Evolutionary conservation across 2,329 filamentous ascomycete species (phyloP).

Genomic region (Cladosporium sp.): DNA sequence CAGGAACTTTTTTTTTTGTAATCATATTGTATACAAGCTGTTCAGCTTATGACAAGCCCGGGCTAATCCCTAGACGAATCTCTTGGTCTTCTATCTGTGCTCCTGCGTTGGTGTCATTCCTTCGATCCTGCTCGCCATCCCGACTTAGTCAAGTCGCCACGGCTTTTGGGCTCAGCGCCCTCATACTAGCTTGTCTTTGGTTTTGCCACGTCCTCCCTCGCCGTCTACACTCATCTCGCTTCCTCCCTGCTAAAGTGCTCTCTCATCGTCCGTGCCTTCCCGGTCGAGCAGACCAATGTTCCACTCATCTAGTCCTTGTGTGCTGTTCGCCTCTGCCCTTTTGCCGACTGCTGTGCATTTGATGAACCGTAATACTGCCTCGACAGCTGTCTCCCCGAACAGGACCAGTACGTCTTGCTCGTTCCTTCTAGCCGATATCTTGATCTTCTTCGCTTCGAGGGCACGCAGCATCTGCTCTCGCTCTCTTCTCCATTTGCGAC

Average conservation of each 20-base stretch:
- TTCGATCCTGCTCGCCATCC: neutral
- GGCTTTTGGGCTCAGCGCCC: neutral
- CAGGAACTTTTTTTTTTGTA: neutral
- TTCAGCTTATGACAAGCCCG: neutral
- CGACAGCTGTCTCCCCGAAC: too few species aligned
- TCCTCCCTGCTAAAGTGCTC: too few species aligned
- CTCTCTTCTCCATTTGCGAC: constrained; percentile 7
- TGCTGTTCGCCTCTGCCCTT: too few species aligned
- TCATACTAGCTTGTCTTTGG: neutral
- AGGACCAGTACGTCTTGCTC: too few species aligned
- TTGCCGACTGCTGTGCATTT: too few species aligned
- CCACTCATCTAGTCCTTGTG: too few species aligned
- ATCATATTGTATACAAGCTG: constrained; percentile 6
- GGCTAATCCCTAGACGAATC: neutral
- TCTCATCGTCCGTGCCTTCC: neutral
- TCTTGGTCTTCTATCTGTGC: neutral
- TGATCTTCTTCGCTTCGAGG: too few species aligned
- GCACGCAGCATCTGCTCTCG: neutral
- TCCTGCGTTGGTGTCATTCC: neutral
- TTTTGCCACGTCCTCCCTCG: neutral
- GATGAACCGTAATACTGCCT: too few species aligned
- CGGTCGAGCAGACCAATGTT: neutral
- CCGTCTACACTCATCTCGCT: too few species aligned
- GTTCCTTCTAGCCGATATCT: too few species aligned
- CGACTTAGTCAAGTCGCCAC: neutral